phyloP scores from a whole-genome alignment of 306 rosid genomes.

The Inga laurina region DNA sequence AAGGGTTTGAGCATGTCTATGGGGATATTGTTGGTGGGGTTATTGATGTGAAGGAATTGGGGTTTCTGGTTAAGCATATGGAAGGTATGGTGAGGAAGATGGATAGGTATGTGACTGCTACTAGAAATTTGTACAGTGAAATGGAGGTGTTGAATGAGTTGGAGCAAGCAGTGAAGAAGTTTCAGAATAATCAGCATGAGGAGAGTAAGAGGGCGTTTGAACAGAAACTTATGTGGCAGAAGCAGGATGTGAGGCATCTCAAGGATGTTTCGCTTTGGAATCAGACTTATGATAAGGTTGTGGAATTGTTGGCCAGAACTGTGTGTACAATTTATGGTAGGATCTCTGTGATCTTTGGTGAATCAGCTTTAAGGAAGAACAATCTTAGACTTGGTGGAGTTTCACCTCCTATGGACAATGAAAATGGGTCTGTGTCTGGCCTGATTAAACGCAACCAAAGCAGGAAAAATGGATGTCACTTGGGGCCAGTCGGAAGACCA shows the following conservation, averaged over 20 bases:
- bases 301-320: conserved; percentile 89
- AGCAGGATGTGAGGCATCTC: conserved; percentile 84
- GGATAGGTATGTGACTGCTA: conserved; percentile 87
- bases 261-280: conserved; percentile 88
- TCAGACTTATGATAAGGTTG: conserved; percentile 86
- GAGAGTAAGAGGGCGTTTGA: conserved; percentile 74
- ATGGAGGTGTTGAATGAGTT: conserved; percentile 90
- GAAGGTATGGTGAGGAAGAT: conserved; percentile 93
- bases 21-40: conserved; percentile 74
- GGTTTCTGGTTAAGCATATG: conserved; percentile 93
- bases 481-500: conserved; percentile 39
- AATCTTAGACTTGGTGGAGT: conserved; percentile 40
- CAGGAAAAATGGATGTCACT: conserved; percentile 41
- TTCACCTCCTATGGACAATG: conserved; percentile 45
- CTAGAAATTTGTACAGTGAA: conserved; percentile 73
- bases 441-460: conserved; percentile 45
- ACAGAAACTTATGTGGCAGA: conserved; percentile 86
- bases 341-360: conserved; percentile 62
- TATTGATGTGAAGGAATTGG: conserved; percentile 80
- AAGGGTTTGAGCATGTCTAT: conserved; percentile 95
- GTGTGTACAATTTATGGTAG: conserved; percentile 87
- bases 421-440: conserved; percentile 35
- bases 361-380: conserved; percentile 43
- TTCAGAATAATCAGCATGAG: conserved; percentile 81
- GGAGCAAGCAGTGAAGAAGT: conserved; percentile 81